Conservation (phyloP, 176 grass and related monocot species). For the Luzula sylvatica region DNA sequence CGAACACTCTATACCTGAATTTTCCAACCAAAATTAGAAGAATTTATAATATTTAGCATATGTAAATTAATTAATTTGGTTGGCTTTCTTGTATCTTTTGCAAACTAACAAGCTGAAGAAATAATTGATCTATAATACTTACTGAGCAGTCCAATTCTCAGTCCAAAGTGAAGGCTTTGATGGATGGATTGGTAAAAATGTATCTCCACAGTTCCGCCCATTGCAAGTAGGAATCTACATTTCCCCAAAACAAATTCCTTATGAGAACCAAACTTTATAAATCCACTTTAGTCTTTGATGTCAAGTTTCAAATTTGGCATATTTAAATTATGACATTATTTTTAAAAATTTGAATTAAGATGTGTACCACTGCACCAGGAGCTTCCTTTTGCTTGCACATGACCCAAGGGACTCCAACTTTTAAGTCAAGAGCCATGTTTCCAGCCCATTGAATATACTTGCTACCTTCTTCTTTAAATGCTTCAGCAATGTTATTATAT, state of each 20-base stretch:
- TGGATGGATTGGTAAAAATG: constrained; percentile 40
- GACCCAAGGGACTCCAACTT: constrained; percentile 63
- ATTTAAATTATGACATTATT: too few relatives aligned
- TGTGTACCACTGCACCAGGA: constrained; percentile 70
- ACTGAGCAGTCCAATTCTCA: constrained; percentile 99
- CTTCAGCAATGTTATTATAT: constrained; percentile 51
- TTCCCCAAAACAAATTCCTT: background rate
- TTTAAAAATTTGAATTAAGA: constrained; percentile 14
- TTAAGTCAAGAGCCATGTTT: constrained; percentile 49
- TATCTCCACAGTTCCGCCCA: constrained; percentile 94
- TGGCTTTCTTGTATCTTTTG: background rate
- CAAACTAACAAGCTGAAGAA: background rate
- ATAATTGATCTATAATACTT: constrained; percentile 37
- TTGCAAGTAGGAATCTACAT: constrained; percentile 85
- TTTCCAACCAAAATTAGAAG: constrained; percentile 23
- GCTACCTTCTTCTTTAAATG: constrained; percentile 33
- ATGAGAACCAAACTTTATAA: too few relatives aligned
- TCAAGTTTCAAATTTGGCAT: too few relatives aligned
- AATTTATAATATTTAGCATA: constrained; percentile 7
- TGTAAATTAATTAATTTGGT: constrained; percentile 7
- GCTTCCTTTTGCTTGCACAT: constrained; percentile 91
- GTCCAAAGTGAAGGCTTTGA: constrained; percentile 71
- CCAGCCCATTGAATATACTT: constrained; percentile 70
- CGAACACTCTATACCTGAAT: constrained; percentile 67
- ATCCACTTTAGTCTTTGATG: too few relatives aligned